Conservation (phyloP, 1,139 yeast species). For the Candida sanyaensis region DNA sequence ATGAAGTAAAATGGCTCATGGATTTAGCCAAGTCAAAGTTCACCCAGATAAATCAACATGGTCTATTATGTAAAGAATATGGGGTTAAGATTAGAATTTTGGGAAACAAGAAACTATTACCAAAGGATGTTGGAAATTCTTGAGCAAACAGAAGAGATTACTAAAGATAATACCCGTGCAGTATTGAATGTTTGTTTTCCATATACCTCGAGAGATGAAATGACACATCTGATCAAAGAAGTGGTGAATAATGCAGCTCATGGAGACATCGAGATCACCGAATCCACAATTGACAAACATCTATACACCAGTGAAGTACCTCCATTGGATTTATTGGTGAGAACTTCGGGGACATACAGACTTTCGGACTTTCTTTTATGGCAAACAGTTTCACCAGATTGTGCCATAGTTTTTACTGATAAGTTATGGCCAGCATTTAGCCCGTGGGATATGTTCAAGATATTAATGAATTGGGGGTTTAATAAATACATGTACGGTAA, state of each 20-base stretch:
- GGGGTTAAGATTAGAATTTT: constrained; percentile 73
- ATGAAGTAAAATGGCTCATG: constrained; percentile 88
- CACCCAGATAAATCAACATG: constrained; percentile 68
- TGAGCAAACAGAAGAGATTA: constrained; percentile 61
- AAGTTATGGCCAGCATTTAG: constrained; percentile 89
- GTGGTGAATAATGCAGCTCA: constrained; percentile 42
- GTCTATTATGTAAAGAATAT: constrained; percentile 79
- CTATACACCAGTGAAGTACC: constrained; percentile 72
- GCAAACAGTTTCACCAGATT: constrained; percentile 65
- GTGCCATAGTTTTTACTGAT: constrained; percentile 72
- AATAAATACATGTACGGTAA: constrained; percentile 48
- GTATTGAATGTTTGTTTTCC: constrained; percentile 91
- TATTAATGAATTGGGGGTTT: constrained; percentile 44
- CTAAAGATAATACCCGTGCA: constrained; percentile 70
- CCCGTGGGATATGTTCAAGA: constrained; percentile 47
- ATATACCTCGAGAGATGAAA: constrained; percentile 91
- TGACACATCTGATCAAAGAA: constrained; percentile 63
- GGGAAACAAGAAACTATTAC: constrained; percentile 71
- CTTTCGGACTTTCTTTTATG: constrained; percentile 89
- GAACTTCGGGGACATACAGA: constrained; percentile 87
- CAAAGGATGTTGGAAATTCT: constrained; percentile 63
- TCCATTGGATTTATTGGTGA: constrained; percentile 75
- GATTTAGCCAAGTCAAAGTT: constrained; percentile 78
- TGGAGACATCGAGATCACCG: constrained; percentile 34
- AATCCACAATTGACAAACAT: constrained; percentile 48